A percentile compares a stretch with the other conserved stretches of the same genome.
phyloP scores from a whole-genome alignment of 495 filamentous ascomycete genomes.

The Xylaria telfairii region DNA sequence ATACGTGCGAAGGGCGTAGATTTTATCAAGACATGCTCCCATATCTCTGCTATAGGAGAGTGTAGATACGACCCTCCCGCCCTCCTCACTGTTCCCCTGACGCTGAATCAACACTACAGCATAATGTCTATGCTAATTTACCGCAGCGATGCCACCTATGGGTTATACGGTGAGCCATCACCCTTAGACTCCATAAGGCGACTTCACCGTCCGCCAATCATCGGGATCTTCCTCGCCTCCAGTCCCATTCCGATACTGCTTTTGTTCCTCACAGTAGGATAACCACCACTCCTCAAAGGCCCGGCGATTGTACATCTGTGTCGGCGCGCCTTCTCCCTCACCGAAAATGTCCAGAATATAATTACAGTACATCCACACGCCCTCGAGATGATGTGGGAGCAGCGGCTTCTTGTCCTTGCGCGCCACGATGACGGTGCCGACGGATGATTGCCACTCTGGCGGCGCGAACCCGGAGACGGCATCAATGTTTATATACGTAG shows the following conservation, averaged over 20 bases:
- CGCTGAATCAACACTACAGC: background rate
- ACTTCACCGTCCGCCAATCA: background rate
- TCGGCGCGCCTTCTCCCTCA: background rate
- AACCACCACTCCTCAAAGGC: background rate
- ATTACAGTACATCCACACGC: slow-evolving; percentile 6
- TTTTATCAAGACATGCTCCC: background rate
- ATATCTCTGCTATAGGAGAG: background rate
- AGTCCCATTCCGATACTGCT: background rate
- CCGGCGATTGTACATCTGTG: background rate
- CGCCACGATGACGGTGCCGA: slow-evolving; percentile 7
- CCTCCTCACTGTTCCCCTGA: background rate
- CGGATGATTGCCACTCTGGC: background rate
- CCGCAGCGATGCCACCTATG: background rate
- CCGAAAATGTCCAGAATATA: background rate
- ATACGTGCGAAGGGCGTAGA: background rate
- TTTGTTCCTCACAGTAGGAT: background rate
- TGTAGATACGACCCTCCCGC: background rate
- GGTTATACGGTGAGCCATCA: background rate
- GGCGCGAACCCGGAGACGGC: background rate
- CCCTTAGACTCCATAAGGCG: background rate
- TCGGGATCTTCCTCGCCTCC: background rate
- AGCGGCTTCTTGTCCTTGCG: background rate
- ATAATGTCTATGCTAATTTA: background rate
- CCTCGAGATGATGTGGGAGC: background rate
- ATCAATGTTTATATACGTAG: slow-evolving; percentile 3